phyloP scores from a whole-genome alignment of 164 flowering plant genomes.

The Brasenia schreberi region DNA sequence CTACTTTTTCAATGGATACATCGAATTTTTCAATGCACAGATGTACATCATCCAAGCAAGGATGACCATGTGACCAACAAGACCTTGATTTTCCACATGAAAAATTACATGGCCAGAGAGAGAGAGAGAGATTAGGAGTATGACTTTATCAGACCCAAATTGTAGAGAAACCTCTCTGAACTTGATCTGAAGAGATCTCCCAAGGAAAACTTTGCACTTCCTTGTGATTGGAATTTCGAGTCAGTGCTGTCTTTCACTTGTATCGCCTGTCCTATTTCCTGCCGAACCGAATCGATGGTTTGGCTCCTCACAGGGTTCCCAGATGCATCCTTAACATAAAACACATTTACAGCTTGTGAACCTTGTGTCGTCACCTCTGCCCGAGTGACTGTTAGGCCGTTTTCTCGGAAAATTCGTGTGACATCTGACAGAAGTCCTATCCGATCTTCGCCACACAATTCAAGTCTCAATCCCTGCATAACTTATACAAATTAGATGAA shows the following conservation, averaged over 20 bases:
- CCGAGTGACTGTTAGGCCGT: slow-evolving; percentile 69
- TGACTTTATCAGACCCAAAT: slow-evolving; percentile 65
- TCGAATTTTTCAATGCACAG: too few species aligned
- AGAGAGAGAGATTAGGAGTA: slow-evolving; percentile 23
- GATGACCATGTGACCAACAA: too few species aligned
- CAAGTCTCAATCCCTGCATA: slow-evolving; percentile 74
- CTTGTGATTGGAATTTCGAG: slow-evolving; percentile 35
- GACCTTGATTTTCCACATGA: too few species aligned
- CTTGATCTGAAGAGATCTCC: slow-evolving; percentile 55
- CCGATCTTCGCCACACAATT: slow-evolving; percentile 73
- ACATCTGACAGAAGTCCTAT: slow-evolving; percentile 81
- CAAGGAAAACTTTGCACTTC: slow-evolving; percentile 47
- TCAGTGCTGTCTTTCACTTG: slow-evolving; percentile 45
- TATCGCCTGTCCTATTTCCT: slow-evolving; percentile 58
- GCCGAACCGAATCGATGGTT: slow-evolving; percentile 66
- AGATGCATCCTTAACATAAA: slow-evolving; percentile 74
- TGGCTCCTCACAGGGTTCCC: slow-evolving; percentile 60
- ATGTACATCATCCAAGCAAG: too few species aligned
- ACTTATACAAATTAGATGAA: not conserved
- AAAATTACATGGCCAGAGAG: too few species aligned
- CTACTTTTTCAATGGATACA: too few species aligned
- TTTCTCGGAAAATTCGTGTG: slow-evolving; percentile 89
- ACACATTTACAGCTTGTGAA: slow-evolving; percentile 66
- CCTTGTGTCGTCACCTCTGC: slow-evolving; percentile 90
- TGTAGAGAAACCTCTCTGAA: slow-evolving; percentile 73